Conservation (phyloP, 371 early-diverging fungal genomes). For the Apophysomyces variabilis region DNA sequence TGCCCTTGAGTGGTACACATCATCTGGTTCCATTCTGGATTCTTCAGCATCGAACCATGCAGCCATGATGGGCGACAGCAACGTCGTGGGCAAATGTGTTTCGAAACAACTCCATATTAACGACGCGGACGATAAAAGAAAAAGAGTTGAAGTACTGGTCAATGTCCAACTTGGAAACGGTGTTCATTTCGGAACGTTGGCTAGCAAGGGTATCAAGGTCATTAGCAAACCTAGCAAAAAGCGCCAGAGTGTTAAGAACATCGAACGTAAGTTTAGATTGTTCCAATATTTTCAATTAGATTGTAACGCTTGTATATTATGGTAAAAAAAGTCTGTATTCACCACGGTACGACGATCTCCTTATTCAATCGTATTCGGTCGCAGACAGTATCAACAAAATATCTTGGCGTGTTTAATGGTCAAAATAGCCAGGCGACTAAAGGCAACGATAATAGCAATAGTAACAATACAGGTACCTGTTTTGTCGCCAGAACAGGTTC, state of each 20-base stretch:
- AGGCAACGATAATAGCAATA: slow-evolving; percentile 20
- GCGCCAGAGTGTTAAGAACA: slow-evolving; percentile 83
- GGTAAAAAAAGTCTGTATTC: slow-evolving; percentile 71
- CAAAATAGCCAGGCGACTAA: slow-evolving; percentile 17
- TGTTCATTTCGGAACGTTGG: slow-evolving; percentile 66
- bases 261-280: slow-evolving; percentile 61
- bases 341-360: slow-evolving; percentile 82
- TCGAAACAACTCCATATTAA: slow-evolving; percentile 85
- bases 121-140: slow-evolving; percentile 84
- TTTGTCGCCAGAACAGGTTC: slow-evolving; percentile 79
- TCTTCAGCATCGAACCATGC: slow-evolving; percentile 18
- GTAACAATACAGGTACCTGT: slow-evolving; percentile 65
- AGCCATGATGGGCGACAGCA: slow-evolving; percentile 34
- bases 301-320: slow-evolving; percentile 10
- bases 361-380: slow-evolving; percentile 86
- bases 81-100: slow-evolving; percentile 71
- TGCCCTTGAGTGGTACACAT: slow-evolving; percentile 35
- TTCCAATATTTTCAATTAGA: background rate
- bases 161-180: slow-evolving; percentile 70
- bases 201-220: slow-evolving; percentile 82
- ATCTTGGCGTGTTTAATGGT: slow-evolving; percentile 67
- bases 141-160: slow-evolving; percentile 74
- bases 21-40: slow-evolving; percentile 31
- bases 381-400: slow-evolving; percentile 88
- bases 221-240: slow-evolving; percentile 89